Conservation (phyloP, 2,329 filamentous ascomycete species). For the Tolypocladium album region DNA sequence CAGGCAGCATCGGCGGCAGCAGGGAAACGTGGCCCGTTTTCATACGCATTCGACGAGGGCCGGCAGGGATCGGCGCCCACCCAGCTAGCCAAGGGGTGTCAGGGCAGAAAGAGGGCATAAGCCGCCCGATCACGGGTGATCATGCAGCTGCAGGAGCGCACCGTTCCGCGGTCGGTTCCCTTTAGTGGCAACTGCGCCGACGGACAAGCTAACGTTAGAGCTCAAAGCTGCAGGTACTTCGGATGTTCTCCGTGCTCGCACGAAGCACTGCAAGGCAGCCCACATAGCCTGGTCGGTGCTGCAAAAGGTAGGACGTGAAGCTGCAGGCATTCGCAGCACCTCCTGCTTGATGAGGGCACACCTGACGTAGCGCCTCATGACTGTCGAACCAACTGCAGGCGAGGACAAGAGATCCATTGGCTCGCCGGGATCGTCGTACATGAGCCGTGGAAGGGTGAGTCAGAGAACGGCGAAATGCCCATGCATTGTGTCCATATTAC, state of each 20-base stretch:
- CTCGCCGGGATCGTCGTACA: neutral
- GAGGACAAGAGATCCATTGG: neutral
- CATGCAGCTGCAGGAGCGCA: conserved; percentile 24
- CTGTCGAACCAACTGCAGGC: neutral
- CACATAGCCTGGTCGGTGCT: neutral
- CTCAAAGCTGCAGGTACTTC: neutral
- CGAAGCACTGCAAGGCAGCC: neutral
- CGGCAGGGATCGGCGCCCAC: neutral
- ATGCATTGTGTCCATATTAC: no score
- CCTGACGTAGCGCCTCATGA: neutral
- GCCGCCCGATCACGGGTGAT: conserved; percentile 21
- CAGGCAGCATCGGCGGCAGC: conserved; percentile 3
- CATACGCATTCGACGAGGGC: conserved; percentile 9
- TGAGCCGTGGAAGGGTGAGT: neutral
- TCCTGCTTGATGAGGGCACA: neutral
- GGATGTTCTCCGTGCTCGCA: neutral
- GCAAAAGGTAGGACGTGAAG: neutral
- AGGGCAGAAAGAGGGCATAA: conserved; percentile 2
- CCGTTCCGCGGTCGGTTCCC: conserved; percentile 16
- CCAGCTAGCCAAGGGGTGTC: neutral
- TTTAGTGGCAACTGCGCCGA: neutral
- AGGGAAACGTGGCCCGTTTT: conserved; percentile 16
- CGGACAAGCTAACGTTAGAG: neutral
- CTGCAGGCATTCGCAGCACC: neutral
- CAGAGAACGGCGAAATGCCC: neutral